Evolutionary conservation across 139 green algal species (phyloP), one percentile per base, ranked within the genome.

Genomic region (Picocystis salinarum): DNA sequence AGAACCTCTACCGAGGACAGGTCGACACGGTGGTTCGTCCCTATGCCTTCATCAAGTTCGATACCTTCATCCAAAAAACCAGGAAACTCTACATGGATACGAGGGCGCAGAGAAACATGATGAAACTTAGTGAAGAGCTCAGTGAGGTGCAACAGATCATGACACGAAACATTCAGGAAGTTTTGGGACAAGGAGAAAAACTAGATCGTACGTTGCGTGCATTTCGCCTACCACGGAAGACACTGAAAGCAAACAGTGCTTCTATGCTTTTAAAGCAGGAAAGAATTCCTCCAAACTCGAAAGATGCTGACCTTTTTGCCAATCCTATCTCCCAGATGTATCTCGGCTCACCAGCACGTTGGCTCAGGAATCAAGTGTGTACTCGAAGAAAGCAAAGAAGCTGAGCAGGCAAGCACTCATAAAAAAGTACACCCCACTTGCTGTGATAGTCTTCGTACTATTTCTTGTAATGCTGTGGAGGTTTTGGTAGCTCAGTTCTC

Each of bases 11-110:
- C 45, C 72, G 73, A 4, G 23, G 28, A 1, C 71, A 92, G 46
- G 76, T 95, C 33, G 83, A 95, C 3, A 63, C 50, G n/a, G 80
- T 85, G 4, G 75, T 69, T 13, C 60, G 85, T 23, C 89, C 88
- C 0, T 99, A 97, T 45, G 89, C 89, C 4, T 99, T 97, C 62
- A 94, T 99, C 48, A 99, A 99, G 57, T 99, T 99, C 64, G 85
- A 99, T 65, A 99, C 85, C 0, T 97, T 96, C 56, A 97, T 99
- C 41, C 84, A 95, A 55, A 94, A 93, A 54, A 99, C 86, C 3
- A 91, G 85, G 57, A 93, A 92, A 62, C 64, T 95, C 18, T 99
- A 96, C 52, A 42, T 89, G 33, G 89, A 99, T 61, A 91, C 80
- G 0, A 69, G 82, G 13, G 95, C 88, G 28, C 84, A 96, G 60